Evolutionary conservation across 2,329 filamentous ascomycete genomes (phyloP), one percentile per base, ranked within the genome.

Genomic region (Colletotrichum phormii): DNA sequence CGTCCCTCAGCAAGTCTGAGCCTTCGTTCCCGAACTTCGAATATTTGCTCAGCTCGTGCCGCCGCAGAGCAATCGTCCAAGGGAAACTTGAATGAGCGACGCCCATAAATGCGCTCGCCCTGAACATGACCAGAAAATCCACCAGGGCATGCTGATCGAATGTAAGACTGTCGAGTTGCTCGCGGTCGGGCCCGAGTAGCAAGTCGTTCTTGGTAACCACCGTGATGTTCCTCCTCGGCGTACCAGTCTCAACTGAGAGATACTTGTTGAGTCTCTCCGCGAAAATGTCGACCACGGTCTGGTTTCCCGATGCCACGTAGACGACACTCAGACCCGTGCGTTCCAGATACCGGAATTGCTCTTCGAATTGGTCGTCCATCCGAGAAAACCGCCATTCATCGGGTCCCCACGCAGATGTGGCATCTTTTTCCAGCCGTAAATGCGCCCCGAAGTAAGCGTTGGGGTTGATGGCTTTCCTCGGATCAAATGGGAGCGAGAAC

Each of bases 101-200:
- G 15, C 80, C 80, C 79, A 81, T 80, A 42, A 81, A 81, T 0
- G 76, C 75, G 66, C 78, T 80, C 51, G 79, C 76, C 71, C 77
- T 78, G 74, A 80, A 80, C 74, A 81, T 77, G 58, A 81, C 75
- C 53, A 80, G 42, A 22, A 81, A 81, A 72, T 81, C 80, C 5
- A 81, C 76, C 61, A 81, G 75, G 2, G 76, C 80, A 71, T 80
- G 80, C 75, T 81, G 80, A 60, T 81, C 80, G 51, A 81, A 81
- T 1, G 79, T 79, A 13, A 81, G 64, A 24, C 59, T 55, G 4
- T 78, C 70, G 3, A 81, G 75, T 29, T 54, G 66, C 53, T 54
- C 15, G 8, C 74, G 71, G 55, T 78, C 76, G 0, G 59, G 18
- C 4, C 75, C 76, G 4, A 42, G 33, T 5, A 81, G 75, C 37